Base-by-base conservation (phyloP, 2,329 filamentous ascomycete species). In the Cercospora sojina region DNA sequence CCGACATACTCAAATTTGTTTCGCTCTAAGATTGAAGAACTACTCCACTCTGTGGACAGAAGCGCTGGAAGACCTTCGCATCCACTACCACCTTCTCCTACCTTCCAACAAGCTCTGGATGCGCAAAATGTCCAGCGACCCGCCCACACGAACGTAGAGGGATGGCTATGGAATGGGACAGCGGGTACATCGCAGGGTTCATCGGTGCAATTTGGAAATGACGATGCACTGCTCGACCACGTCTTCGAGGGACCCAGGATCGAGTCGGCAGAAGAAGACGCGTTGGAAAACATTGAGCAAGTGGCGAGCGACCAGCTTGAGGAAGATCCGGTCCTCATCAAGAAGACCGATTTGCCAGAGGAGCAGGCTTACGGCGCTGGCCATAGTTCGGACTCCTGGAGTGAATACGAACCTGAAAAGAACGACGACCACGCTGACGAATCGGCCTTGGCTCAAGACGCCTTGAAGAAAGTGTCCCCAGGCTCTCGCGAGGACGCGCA, bases 361-460 rank as follows among this genome's bases (percentile, higher is more conserved):
- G 58, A 29, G 27, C 20, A 20, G 7, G 27, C 18, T 1, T 32
- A 27, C 57, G 31, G 29, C 32, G 60, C 25, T n/a, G 60, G 60
- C n/a, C 32, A 62, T 31, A 62, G 60, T 20, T 51, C 23, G 29
- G 60, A 62, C 32, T 62, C 60, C 25, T 62, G 60, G 60, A 56
- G 47, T 27, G 41, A 31, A 5, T 23, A 51, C 10, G 29, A 29
- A 29, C 41, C 18, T 20, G 27, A 62, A n/a, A 16, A 41, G 35
- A 23, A 49, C 43, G 60, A 38, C 13, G 60, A n/a, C 5, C 12
- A 3, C 20, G 23, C 13, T 23, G 35, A 20, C 6, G 57, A 4
- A 7, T 49, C 43, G 43, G 18, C 43, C 43, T 49, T 7, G 9
- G 43, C 18, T 13, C 18, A 49, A 13, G 20, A 13, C 8, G 18